phyloP scores from a whole-genome alignment of 495 filamentous ascomycete species.

The Xylaria scruposa region DNA sequence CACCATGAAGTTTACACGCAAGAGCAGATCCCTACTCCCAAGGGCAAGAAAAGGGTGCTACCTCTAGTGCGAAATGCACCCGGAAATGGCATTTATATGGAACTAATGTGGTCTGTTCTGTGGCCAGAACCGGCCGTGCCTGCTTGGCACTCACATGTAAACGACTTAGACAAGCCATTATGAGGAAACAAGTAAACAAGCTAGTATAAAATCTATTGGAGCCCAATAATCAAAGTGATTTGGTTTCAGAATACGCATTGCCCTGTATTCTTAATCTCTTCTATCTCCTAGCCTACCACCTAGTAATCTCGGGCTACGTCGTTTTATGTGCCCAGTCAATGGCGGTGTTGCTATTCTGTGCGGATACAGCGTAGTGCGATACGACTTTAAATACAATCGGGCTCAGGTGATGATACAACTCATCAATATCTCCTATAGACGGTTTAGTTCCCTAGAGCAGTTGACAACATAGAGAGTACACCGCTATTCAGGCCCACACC shows the following conservation, averaged over 20 bases:
- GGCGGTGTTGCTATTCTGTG: neutral
- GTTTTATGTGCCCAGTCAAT: neutral
- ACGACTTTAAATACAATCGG: neutral
- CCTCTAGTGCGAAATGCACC: neutral
- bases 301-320: neutral
- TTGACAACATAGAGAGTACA: neutral
- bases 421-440: slow-evolving; percentile 1
- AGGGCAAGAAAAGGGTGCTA: neutral
- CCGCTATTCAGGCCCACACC: slow-evolving; percentile 16
- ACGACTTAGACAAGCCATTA: neutral
- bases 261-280: neutral
- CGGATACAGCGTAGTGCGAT: neutral
- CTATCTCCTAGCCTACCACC: neutral
- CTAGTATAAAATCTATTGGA: neutral
- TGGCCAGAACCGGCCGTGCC: neutral
- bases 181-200: neutral
- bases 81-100: neutral
- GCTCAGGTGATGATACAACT: slow-evolving; percentile 1
- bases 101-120: neutral
- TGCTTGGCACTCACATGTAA: neutral
- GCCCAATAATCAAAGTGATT: neutral
- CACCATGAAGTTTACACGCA: neutral
- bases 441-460: neutral
- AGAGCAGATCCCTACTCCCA: neutral
- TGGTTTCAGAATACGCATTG: neutral